phyloP scores from a whole-genome alignment of 805 yeast genomes.

The Wickerhamomyces chaumierensis region DNA sequence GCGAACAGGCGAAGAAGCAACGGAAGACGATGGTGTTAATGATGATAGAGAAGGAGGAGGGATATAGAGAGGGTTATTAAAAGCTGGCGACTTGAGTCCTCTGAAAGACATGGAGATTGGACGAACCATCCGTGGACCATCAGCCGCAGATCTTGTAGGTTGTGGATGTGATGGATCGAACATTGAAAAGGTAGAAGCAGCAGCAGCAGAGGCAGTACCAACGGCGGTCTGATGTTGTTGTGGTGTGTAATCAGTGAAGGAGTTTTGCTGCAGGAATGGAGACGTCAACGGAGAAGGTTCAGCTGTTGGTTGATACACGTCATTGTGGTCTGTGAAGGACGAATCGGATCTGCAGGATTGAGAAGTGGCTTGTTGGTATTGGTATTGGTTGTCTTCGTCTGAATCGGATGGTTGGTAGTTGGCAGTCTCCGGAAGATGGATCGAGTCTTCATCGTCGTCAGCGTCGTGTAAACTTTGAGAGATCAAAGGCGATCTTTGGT shows the following conservation, averaged over 20 bases:
- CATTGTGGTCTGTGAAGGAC: conserved; percentile 4
- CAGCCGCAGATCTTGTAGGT: too few species aligned
- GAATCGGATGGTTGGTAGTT: neutral
- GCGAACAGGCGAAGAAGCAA: neutral
- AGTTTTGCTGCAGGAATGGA: conserved; percentile 13
- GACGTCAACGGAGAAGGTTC: conserved; percentile 11
- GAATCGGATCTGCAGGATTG: neutral
- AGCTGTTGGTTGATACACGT: conserved; percentile 1
- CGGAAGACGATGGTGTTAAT: neutral
- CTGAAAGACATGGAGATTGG: conserved; percentile 42
- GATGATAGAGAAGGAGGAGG: conserved; percentile 14
- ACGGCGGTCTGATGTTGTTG: neutral
- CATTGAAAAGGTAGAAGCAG: too few species aligned
- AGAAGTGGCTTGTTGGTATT: too few species aligned
- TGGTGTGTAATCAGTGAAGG: conserved; percentile 7
- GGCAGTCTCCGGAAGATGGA: neutral
- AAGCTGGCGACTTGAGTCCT: conserved; percentile 51
- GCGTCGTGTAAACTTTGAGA: conserved; percentile 15
- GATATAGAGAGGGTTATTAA: conserved; percentile 23
- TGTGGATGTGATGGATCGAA: neutral
- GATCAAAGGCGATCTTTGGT: neutral
- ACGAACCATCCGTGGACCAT: conserved; percentile 10
- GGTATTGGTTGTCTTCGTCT: too few species aligned
- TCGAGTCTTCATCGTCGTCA: conserved; percentile 4
- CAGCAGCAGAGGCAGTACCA: too few species aligned